Percentiles rank a stretch among this genome's conserved stretches.
Conservation (phyloP, 2,329 filamentous ascomycete species). For the Arthrobotrys sphaeroides region DNA sequence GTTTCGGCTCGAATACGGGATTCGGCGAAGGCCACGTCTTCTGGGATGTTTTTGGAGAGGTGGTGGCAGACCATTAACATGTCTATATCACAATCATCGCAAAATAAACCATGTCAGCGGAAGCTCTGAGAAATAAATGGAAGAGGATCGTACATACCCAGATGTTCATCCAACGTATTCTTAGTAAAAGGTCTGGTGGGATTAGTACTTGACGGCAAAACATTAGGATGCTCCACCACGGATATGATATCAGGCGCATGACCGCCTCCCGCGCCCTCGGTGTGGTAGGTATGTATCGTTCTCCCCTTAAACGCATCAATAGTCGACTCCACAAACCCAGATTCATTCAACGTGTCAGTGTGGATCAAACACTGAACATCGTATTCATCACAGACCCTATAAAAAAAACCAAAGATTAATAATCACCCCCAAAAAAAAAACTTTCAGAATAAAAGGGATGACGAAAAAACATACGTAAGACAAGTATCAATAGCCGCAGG, state of each 20-base stretch:
- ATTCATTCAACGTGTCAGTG: slow-evolving; percentile 95
- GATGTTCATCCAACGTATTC: slow-evolving; percentile 94
- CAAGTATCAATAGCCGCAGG: slow-evolving; percentile 91
- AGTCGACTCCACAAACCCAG: slow-evolving; percentile 94
- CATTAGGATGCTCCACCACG: slow-evolving; percentile 85
- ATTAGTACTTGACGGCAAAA: slow-evolving; percentile 90
- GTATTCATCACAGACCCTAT: slow-evolving; percentile 81
- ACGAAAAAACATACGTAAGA: slow-evolving; percentile 62
- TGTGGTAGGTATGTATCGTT: slow-evolving; percentile 96
- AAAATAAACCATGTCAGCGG: neutral
- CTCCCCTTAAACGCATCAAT: slow-evolving; percentile 84
- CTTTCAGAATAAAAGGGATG: neutral
- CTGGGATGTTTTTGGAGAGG: slow-evolving; percentile 87
- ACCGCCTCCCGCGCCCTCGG: slow-evolving; percentile 91
- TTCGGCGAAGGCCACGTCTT: slow-evolving; percentile 95
- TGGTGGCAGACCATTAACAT: slow-evolving; percentile 99
- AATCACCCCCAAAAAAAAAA: neutral
- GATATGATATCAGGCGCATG: slow-evolving; percentile 96
- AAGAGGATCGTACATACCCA: slow-evolving; percentile 61
- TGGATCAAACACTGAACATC: slow-evolving; percentile 95
- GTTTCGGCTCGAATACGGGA: slow-evolving; percentile 93
- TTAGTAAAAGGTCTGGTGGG: slow-evolving; percentile 88
- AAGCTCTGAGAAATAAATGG: neutral
- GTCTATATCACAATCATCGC: slow-evolving; percentile 69
- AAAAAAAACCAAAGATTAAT: neutral